These are phyloP conservation scores for Petunia hybrid DNA, from an alignment of 305 asterid species.

Conservation along the genomic window DNA sequence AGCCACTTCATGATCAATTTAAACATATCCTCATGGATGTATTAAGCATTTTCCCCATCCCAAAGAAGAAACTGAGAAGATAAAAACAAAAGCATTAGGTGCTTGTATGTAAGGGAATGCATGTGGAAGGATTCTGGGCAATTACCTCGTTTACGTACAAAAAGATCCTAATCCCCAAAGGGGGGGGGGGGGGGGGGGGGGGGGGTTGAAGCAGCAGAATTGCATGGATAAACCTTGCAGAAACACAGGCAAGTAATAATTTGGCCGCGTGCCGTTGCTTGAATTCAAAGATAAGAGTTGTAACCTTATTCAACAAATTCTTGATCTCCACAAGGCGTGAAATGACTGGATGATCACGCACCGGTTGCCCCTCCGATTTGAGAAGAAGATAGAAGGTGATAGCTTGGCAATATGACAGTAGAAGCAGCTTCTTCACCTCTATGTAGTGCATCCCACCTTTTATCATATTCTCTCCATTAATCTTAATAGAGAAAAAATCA, in stretches of 20 bases:
- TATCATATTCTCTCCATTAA: conserved; percentile 50
- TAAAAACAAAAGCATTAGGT: too few relatives aligned
- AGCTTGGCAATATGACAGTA: conserved; percentile 92
- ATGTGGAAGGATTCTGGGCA: too few relatives aligned
- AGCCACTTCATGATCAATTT: too few relatives aligned
- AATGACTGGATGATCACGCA: conserved; percentile 96
- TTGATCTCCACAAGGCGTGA: conserved; percentile 86
- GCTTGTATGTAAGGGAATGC: too few relatives aligned
- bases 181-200: too few relatives aligned
- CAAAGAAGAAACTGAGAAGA: too few relatives aligned
- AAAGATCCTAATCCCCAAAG: too few relatives aligned
- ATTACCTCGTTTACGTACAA: too few relatives aligned
- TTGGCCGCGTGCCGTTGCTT: background rate
- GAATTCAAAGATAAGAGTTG: conserved; percentile 4
- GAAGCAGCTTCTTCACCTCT: conserved; percentile 79
- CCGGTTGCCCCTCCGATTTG: conserved; percentile 91
- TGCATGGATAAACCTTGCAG: too few relatives aligned
- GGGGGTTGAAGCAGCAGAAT: too few relatives aligned
- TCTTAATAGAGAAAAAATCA: conserved; percentile 51
- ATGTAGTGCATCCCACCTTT: conserved; percentile 72
- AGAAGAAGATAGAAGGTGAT: conserved; percentile 92
- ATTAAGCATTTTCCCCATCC: too few relatives aligned
- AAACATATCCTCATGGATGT: too few relatives aligned
- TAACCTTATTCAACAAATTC: conserved; percentile 86
- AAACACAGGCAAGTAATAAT: background rate